Conservation (phyloP, 805 yeast species). For the Metschnikowia baotianmanensis region DNA sequence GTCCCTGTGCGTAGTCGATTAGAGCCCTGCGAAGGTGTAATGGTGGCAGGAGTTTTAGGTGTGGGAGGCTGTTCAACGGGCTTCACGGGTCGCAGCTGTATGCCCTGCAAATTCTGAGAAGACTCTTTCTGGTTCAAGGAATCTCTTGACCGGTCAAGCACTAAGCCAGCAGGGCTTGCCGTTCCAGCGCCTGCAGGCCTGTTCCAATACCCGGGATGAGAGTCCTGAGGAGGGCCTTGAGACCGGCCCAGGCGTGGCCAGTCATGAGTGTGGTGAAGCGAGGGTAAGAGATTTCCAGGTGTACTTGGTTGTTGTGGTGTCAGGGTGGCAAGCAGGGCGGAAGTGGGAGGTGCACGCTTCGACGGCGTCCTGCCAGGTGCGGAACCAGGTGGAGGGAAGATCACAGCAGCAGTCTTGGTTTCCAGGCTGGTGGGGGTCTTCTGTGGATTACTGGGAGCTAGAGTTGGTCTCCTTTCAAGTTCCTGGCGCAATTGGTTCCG, state of each 20-base stretch:
- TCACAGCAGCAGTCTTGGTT: not conserved
- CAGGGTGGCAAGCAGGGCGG: slow-evolving; percentile 5
- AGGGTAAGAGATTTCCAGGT: not conserved
- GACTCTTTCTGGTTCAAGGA: too few species aligned
- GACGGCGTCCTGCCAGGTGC: slow-evolving; percentile 5
- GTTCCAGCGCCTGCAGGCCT: too few species aligned
- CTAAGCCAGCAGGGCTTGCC: too few species aligned
- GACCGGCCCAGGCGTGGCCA: not conserved
- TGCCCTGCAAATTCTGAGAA: too few species aligned
- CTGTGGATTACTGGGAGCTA: not conserved
- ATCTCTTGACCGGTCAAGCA: too few species aligned
- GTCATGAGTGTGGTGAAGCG: not conserved
- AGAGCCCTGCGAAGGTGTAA: too few species aligned
- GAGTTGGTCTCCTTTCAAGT: not conserved
- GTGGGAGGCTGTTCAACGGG: too few species aligned
- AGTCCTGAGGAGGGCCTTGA: not conserved
- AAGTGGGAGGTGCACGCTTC: not conserved
- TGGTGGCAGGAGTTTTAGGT: too few species aligned
- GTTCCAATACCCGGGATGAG: not conserved
- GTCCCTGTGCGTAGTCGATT: too few species aligned
- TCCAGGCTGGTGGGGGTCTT: not conserved
- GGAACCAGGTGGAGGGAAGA: slow-evolving; percentile 6
- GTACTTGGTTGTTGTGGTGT: slow-evolving; percentile 3
- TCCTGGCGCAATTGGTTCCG: not conserved
- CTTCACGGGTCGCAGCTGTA: too few species aligned